Evolutionary conservation across 352 stramenopile genomes (phyloP).

Genomic region (Pythium biforme): DNA sequence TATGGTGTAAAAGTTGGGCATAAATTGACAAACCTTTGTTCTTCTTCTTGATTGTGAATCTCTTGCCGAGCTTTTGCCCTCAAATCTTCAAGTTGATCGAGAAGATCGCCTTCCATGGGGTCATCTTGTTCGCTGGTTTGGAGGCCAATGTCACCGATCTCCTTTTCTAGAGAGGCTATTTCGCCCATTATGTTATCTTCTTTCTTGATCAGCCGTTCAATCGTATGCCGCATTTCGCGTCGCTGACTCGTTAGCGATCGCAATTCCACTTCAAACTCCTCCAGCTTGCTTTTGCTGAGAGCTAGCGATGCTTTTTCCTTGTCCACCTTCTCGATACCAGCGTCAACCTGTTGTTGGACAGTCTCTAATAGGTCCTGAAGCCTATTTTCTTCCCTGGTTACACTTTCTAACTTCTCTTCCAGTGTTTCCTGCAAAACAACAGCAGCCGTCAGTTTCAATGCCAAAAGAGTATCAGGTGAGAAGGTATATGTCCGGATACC

Average conservation of each 20-base stretch:
- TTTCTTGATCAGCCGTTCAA: background rate
- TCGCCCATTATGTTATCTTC: background rate
- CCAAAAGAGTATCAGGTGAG: too few species aligned
- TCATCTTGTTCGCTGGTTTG: background rate
- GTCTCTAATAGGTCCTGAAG: background rate
- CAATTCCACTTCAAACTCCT: background rate
- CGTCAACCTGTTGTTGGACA: background rate
- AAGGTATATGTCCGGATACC: background rate
- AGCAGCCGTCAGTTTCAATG: too few species aligned
- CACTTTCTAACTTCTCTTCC: background rate
- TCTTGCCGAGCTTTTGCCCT: background rate
- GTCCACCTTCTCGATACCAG: background rate
- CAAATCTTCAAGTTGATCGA: background rate
- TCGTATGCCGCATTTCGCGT: background rate
- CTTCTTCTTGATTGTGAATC: conserved; percentile 1
- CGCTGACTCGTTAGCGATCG: background rate
- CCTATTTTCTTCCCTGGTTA: background rate
- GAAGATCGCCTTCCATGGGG: background rate
- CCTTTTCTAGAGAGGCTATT: conserved; percentile 1
- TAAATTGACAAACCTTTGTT: conserved; percentile 1
- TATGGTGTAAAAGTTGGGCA: background rate
- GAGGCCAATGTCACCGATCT: background rate
- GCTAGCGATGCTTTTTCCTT: background rate
- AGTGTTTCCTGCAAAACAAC: background rate
- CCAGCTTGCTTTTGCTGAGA: background rate